Percentiles rank a stretch among this genome's conserved stretches.
Evolutionary conservation across 306 rosid genomes (phyloP).

Genomic region (Vigna hirtella): DNA sequence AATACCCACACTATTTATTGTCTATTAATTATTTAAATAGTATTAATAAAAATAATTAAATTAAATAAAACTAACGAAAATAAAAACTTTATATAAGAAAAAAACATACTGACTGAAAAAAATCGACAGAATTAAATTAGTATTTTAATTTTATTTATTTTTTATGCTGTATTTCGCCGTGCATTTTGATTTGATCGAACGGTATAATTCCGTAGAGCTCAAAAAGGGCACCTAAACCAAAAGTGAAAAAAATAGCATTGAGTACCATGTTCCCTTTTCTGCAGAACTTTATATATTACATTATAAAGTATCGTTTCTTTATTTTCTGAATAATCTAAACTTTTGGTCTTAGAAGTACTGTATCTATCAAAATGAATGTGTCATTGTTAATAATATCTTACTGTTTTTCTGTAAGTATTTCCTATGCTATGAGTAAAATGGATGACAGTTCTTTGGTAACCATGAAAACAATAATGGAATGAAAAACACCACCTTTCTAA

Average conservation of each 20-base stretch:
- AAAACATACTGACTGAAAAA: too few species aligned
- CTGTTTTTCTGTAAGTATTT: neutral
- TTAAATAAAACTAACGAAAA: too few species aligned
- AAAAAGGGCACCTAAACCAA: neutral
- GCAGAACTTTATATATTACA: neutral
- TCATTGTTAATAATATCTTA: neutral
- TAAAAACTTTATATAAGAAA: too few species aligned
- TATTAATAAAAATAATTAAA: too few species aligned
- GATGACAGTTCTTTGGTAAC: too few species aligned
- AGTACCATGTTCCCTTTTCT: neutral
- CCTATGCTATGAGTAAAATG: too few species aligned
- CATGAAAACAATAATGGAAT: too few species aligned
- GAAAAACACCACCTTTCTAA: neutral
- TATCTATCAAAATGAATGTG: constrained; percentile 2
- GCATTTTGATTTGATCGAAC: neutral
- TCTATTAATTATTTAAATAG: too few species aligned
- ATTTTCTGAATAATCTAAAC: neutral
- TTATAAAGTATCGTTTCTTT: neutral
- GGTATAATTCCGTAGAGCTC: neutral
- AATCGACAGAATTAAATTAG: too few species aligned
- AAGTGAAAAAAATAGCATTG: neutral
- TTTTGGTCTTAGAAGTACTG: neutral
- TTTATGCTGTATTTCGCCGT: neutral
- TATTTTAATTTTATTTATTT: too few species aligned
- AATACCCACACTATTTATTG: too few species aligned